phyloP scores from a whole-genome alignment of 164 flowering plant genomes.

The Taxillus chinensis region DNA sequence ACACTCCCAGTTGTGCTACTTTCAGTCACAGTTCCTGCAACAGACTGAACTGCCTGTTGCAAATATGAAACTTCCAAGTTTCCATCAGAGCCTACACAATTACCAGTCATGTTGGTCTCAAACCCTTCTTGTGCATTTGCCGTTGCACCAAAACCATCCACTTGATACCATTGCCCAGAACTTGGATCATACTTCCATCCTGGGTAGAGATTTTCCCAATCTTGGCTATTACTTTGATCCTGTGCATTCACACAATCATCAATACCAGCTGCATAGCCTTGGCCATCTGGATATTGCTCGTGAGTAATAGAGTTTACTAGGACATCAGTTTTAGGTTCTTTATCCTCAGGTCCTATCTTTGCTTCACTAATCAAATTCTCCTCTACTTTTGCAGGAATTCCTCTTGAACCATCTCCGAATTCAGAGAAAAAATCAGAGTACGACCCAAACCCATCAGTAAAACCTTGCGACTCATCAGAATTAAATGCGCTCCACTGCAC shows the following conservation, averaged over 20 bases:
- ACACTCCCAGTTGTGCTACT: conserved; percentile 26
- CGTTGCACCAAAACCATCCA: conserved; percentile 35
- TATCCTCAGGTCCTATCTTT: conserved; percentile 8
- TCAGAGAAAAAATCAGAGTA: conserved; percentile 61
- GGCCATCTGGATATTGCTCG: conserved; percentile 19
- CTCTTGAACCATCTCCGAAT: conserved; percentile 23
- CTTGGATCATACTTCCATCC: conserved; percentile 75
- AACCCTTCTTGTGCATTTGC: conserved; percentile 18
- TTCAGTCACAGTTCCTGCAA: conserved; percentile 33
- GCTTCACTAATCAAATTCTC: conserved; percentile 11
- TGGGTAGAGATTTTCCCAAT: conserved; percentile 78
- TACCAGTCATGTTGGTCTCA: conserved; percentile 15
- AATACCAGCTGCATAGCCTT: conserved; percentile 16
- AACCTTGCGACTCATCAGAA: conserved; percentile 28
- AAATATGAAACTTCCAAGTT: conserved; percentile 50
- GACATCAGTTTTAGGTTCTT: conserved; percentile 10
- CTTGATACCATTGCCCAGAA: conserved; percentile 82
- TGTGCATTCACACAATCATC: conserved; percentile 21
- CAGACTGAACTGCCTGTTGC: conserved; percentile 55
- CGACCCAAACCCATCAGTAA: conserved; percentile 40
- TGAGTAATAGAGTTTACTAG: conserved; percentile 13
- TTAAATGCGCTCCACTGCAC: conserved; percentile 73
- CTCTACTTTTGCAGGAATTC: conserved; percentile 20
- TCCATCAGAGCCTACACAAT: conserved; percentile 23
- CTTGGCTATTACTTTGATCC: conserved; percentile 38